A percentile compares a stretch with the other conserved stretches of the same genome.
phyloP scores from a whole-genome alignment of 2,329 filamentous ascomycete species.

The Parastagonospora avenae region DNA sequence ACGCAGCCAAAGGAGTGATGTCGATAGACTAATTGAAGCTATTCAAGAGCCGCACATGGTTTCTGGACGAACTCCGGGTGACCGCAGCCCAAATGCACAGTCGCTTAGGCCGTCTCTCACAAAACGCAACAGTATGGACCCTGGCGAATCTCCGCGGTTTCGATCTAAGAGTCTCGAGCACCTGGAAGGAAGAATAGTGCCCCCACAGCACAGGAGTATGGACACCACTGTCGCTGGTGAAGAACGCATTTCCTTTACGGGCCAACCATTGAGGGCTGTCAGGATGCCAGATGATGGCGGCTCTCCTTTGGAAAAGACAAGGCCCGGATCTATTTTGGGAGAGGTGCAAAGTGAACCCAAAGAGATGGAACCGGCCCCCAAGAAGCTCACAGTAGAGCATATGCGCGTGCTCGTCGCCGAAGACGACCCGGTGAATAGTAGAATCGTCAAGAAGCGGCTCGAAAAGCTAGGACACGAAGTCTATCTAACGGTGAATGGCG shows the following conservation, averaged over 20 bases:
- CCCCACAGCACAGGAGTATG: slow-evolving; percentile 43
- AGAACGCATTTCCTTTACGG: slow-evolving; percentile 47
- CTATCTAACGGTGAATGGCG: slow-evolving; percentile 76
- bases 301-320: slow-evolving; percentile 12
- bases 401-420: slow-evolving; percentile 79
- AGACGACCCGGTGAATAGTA: slow-evolving; percentile 86
- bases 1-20: slow-evolving; percentile 63
- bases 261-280: slow-evolving; percentile 52
- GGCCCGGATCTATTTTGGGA: slow-evolving; percentile 32
- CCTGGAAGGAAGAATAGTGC: slow-evolving; percentile 13
- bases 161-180: slow-evolving; percentile 37
- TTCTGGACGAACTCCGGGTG: slow-evolving; percentile 17
- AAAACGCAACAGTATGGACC: slow-evolving; percentile 35
- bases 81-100: slow-evolving; percentile 25
- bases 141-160: slow-evolving; percentile 6
- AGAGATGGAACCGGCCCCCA: slow-evolving; percentile 11
- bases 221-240: slow-evolving; percentile 53
- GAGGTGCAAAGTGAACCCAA: slow-evolving; percentile 31
- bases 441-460: slow-evolving; percentile 77
- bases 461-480: slow-evolving; percentile 77
- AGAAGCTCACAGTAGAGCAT: slow-evolving; percentile 44
- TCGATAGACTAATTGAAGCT: slow-evolving; percentile 73
- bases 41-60: slow-evolving; percentile 64
- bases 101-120: slow-evolving; percentile 30
- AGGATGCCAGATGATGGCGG: slow-evolving; percentile 52